A percentile compares a stretch with the other conserved stretches of the same genome.
Conservation (phyloP, 352 stramenopile species). For the Phytophthora meadii region DNA sequence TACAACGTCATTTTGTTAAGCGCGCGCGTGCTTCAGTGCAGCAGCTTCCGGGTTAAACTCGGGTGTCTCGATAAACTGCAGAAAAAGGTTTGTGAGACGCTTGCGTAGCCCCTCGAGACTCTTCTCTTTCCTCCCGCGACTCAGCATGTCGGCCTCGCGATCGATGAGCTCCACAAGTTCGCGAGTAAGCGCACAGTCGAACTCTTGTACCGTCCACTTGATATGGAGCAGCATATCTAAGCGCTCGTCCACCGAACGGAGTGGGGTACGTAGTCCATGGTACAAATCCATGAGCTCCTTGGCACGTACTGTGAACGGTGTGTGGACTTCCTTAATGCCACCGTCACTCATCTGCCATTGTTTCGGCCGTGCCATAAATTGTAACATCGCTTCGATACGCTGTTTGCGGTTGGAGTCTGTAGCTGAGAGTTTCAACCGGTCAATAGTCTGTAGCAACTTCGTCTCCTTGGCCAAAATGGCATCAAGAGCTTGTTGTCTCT, state of each 20-base stretch:
- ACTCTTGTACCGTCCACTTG: slow-evolving; percentile 94
- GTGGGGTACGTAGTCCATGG: slow-evolving; percentile 64
- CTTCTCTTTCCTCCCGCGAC: slow-evolving; percentile 78
- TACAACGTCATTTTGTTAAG: slow-evolving; percentile 12
- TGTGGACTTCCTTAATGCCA: slow-evolving; percentile 89
- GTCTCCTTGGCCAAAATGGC: slow-evolving; percentile 82
- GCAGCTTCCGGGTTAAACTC: slow-evolving; percentile 93
- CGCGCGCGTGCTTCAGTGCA: slow-evolving; percentile 48
- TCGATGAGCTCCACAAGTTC: slow-evolving; percentile 94
- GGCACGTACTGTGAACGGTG: slow-evolving; percentile 87
- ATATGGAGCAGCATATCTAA: slow-evolving; percentile 92
- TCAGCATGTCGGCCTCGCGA: slow-evolving; percentile 93
- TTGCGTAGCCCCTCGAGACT: slow-evolving; percentile 88
- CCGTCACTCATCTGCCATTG: slow-evolving; percentile 94
- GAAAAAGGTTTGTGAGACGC: slow-evolving; percentile 87
- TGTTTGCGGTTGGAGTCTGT: slow-evolving; percentile 80
- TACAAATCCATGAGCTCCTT: slow-evolving; percentile 92
- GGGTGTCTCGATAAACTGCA: slow-evolving; percentile 93
- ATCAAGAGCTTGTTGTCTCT: slow-evolving; percentile 56
- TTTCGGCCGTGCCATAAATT: slow-evolving; percentile 91
- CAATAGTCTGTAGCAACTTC: slow-evolving; percentile 90
- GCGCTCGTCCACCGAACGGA: slow-evolving; percentile 82
- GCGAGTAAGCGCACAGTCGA: slow-evolving; percentile 87
- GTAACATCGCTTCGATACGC: slow-evolving; percentile 88
- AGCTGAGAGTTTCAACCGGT: slow-evolving; percentile 87